Evolutionary conservation across 164 flowering plant species (phyloP).

Genomic region (Nelumbo lutea): DNA sequence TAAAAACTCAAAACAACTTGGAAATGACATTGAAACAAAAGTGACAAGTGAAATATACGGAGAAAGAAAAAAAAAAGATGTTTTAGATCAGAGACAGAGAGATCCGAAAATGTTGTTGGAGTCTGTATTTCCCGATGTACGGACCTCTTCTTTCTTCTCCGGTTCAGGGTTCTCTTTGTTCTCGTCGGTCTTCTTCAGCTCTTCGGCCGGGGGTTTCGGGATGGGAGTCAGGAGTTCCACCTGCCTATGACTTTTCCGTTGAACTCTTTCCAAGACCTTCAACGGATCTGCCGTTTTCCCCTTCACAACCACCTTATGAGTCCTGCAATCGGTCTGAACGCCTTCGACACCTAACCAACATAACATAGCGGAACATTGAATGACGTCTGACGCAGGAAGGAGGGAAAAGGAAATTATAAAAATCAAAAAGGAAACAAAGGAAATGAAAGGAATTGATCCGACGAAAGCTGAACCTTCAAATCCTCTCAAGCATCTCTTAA

Average conservation of each 20-base stretch:
- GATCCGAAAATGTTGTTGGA: not conserved
- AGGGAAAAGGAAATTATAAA: not conserved
- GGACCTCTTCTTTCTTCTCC: slow-evolving; percentile 65
- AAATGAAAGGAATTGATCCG: not conserved
- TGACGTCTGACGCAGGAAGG: too few relatives aligned
- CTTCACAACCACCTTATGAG: slow-evolving; percentile 57
- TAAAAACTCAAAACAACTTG: not conserved
- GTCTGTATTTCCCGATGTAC: not conserved
- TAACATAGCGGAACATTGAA: not conserved
- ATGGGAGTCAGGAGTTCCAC: slow-evolving; percentile 70
- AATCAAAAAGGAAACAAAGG: not conserved
- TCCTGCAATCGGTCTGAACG: slow-evolving; percentile 63
- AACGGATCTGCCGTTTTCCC: slow-evolving; percentile 79
- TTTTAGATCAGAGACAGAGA: not conserved
- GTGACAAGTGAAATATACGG: too few relatives aligned
- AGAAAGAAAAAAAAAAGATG: not conserved
- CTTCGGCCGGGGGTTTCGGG: slow-evolving; percentile 53
- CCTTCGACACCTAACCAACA: slow-evolving; percentile 59
- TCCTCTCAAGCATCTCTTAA: slow-evolving; percentile 55
- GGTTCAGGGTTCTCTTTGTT: slow-evolving; percentile 40
- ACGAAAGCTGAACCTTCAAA: slow-evolving; percentile 43
- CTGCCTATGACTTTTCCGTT: slow-evolving; percentile 57
- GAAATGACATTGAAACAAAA: not conserved
- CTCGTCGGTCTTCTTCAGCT: slow-evolving; percentile 42
- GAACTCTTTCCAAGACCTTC: slow-evolving; percentile 61